Base-by-base conservation (phyloP, 331 rosid genomes). In the Spiraea crenata region DNA sequence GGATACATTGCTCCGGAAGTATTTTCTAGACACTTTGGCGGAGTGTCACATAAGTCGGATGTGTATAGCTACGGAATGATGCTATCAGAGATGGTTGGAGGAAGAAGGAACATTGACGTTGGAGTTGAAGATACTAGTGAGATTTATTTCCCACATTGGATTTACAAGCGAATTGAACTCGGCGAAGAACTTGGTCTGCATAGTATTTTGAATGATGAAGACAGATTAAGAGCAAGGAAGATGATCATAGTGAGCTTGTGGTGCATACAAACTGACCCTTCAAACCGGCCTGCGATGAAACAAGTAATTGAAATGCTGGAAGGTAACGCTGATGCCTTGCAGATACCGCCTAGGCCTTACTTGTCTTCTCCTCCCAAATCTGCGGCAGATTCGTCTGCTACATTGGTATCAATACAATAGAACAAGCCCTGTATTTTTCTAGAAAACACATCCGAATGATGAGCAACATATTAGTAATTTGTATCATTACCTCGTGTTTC, bases 1-100 rank as follows among this genome's bases (percentile, higher is more conserved):
- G 90, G 88, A 20, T 87, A 84, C 45, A 87, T 81, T 49, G 88
- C 89, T 39, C 87, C 88, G 0, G 88, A 87, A 48, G 79, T 87
- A 0, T 81, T 85, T 14, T 79, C 57, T 11, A 83, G 84, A 47
- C 83, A 50, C n/a, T 79, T 85, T 45, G 85, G 88, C 3, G 65
- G 48, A 0, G 81, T 87, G 0, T 83, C 92, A 0, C 88, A 85
- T 42, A 87, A 85, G 8, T 83, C 82, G 0, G 84, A 87, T 81
- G 86, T 87, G 0, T 87, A 85, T 0, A 87, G 86, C 4, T 85
- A 79, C 1, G 86, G 85, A 12, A 85, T 85, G 92, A 81, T 85
- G 88, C 67, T 83, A 17, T 72, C 74, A 0, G 84, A 77, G 5
- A 79, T 87, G 79, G 77, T 49, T 4, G 92, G 90, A 0, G 90